Evolutionary conservation across 2,329 filamentous ascomycete genomes (phyloP).

Genomic region (Cercospora beticola): DNA sequence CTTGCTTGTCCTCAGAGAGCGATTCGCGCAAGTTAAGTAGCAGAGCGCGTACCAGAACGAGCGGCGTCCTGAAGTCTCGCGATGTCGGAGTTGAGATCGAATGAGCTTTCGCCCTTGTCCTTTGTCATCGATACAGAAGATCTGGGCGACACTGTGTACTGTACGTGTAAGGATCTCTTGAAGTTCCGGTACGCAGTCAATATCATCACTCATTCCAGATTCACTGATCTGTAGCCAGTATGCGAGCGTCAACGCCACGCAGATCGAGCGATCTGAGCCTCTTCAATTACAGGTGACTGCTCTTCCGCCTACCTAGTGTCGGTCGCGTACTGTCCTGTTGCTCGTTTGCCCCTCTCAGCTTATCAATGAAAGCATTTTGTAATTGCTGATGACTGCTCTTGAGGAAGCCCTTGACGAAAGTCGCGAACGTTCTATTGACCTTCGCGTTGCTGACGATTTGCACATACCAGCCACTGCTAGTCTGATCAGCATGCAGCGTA

Average conservation of each 20-base stretch:
- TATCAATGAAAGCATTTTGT: slow-evolving; percentile 35
- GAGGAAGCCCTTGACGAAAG: slow-evolving; percentile 38
- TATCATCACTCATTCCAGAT: not conserved
- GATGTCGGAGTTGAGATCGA: too few relatives aligned
- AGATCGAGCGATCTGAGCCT: not conserved
- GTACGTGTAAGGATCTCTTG: not conserved
- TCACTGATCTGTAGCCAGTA: not conserved
- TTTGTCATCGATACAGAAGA: not conserved
- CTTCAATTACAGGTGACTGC: slow-evolving; percentile 15
- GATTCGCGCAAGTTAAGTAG: not conserved
- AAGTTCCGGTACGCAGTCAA: not conserved
- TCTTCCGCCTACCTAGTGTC: slow-evolving; percentile 25
- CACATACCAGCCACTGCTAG: slow-evolving; percentile 32
- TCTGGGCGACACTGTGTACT: not conserved
- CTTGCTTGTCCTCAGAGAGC: not conserved
- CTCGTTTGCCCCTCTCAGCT: slow-evolving; percentile 27
- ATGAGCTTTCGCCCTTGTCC: not conserved
- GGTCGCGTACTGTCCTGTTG: slow-evolving; percentile 21
- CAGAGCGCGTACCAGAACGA: not conserved
- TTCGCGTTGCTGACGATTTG: slow-evolving; percentile 38
- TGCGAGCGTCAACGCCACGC: not conserved
- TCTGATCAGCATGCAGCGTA: slow-evolving; percentile 25
- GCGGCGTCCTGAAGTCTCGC: too few relatives aligned
- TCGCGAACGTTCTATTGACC: slow-evolving; percentile 35
- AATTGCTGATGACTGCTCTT: slow-evolving; percentile 36